Evolutionary conservation across 2,329 filamentous ascomycete species (phyloP), one percentile per base, ranked within the genome.

Genomic region (Ilyonectria destructans): DNA sequence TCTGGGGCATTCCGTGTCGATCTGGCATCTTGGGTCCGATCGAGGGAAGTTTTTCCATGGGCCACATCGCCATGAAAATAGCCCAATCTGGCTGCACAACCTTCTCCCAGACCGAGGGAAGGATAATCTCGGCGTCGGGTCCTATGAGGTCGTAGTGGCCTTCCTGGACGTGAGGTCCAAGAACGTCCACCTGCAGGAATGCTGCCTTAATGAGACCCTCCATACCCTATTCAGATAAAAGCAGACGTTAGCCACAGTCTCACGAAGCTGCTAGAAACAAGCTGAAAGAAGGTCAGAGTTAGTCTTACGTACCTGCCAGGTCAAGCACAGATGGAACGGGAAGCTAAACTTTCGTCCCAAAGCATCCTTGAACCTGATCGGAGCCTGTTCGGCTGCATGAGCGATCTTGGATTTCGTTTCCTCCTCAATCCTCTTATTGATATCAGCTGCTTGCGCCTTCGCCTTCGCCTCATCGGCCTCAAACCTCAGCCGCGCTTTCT

Each of bases 331-430:
- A 70, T 95, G 90, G 82, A 92, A 97, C 1, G 95, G 95, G 77
- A 98, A 97, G 81, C 90, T 96, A 80, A 97, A 98, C 80, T 97
- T 97, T 72, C 95, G 89, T 35, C 94, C 93, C 17, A 98, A 90
- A 1, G 95, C 95, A 79, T 98, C 95, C 82, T 97, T 97, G 84
- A 97, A 97, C 73, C 91, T 92, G 79, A 97, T 93, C 2, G 93
- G 93, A 49, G 90, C 86, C 80, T 94, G 93, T 45, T 91, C 88
- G 68, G 87, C 87, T 71, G 83, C 85, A 43, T 85, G 84, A 40
- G 86, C 74, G 21, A 85, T 72, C 70, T 82, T 84, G 56, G 85
- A 85, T 70, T 84, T 86, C n/a, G 87, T 83, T 6, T 86, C 85
- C 58, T 89, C 87, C 60, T 90, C 85, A 1, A 87, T 86, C 72